Evolutionary conservation across 2,329 filamentous ascomycete genomes (phyloP), one percentile per base, ranked within the genome.

Genomic region (Fusarium virguliforme): DNA sequence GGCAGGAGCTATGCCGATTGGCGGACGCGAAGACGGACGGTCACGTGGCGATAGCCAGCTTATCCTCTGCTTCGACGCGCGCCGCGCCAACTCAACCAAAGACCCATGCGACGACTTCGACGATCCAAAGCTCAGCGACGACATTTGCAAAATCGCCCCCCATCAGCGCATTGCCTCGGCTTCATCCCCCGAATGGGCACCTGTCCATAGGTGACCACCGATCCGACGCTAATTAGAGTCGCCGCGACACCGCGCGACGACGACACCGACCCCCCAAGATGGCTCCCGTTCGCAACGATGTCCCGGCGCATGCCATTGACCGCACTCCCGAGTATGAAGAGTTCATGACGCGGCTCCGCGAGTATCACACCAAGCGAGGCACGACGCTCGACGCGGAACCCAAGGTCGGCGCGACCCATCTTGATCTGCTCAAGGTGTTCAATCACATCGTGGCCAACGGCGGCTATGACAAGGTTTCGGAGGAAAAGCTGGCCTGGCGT

Each of bases 401-500:
- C 57, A 94, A 93, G 82, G 90, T 97, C 74, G 94, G 93, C 67
- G 87, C 88, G 73, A 90, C 90, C 66, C 90, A 92, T 71, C 87
- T 97, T 67, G 92, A 97, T 77, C 85, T 97, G 30, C 85, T 91
- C 78, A 91, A 92, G 76, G 87, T 97, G 32, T 97, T 94, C 85
- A 91, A 92, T 69, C 87, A 90, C 73, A 92, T 97, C 18, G 87
- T 92, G 60, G 88, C 88, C 24, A 90, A 91, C 75, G 94, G 94
- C 59, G 94, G 94, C 64, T 97, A 97, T 79, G 94, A 97, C 81
- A 91, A 91, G 78, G 89, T 95, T 79, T 94, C 89, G 68, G 91
- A 89, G 82, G 90, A 95, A 79, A 96, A 95, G 84, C 87, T 97
- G 71, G 92, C 93, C 57, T 97, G 94, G 94, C 89, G 94, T 70